Evolutionary conservation across 805 yeast species (phyloP), one percentile per base, ranked within the genome.

Genomic region (Brettanomyces nanus): DNA sequence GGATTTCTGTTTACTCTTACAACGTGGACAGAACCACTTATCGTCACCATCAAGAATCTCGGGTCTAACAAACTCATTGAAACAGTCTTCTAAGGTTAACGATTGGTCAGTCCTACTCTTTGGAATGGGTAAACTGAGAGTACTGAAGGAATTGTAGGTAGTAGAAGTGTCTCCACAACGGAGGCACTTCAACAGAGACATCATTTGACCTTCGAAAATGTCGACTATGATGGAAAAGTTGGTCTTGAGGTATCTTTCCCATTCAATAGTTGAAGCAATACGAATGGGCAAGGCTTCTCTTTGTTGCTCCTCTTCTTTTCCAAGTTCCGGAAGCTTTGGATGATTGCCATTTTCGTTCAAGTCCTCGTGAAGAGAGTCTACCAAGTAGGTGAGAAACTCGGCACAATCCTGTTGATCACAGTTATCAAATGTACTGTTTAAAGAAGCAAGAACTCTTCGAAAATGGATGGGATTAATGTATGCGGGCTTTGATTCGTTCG

Each of bases 141-240:
- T 79, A 23, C 89, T 77, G 55, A 85, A 89, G 1, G 95, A 75
- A 49, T 81, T 86, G 54, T 78, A 89, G 0, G 95, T 85, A 0
- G 95, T 85, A 0, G 95, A 85, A 0, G 95, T 84, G 22, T 66
- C 66, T 1, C 69, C 68, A 59, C 97, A 89, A 23, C 68, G 71
- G 33, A 77, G 58, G 58, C 97, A 89, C 48, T 68, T 72, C 49
- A 89, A 64, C 38, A 75, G 79, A n/a, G 94, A 83, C 35, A 82
- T 69, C 50, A 80, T 83, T 58, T 89, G 97, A 1, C 97, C 97
- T 54, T 85, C 95, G 55, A 85, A 85, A 36, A 76, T 70, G 47
- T 84, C 89, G 2, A 84, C 92, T 19, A 89, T 71, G 1, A 80
- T 69, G 28, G 95, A 85, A 45, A 80, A 78, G 53, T 89, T 86